Percentiles rank a stretch among this genome's conserved stretches.
Conservation (phyloP, 2,329 filamentous ascomycete species). For the Penicillium italicum region DNA sequence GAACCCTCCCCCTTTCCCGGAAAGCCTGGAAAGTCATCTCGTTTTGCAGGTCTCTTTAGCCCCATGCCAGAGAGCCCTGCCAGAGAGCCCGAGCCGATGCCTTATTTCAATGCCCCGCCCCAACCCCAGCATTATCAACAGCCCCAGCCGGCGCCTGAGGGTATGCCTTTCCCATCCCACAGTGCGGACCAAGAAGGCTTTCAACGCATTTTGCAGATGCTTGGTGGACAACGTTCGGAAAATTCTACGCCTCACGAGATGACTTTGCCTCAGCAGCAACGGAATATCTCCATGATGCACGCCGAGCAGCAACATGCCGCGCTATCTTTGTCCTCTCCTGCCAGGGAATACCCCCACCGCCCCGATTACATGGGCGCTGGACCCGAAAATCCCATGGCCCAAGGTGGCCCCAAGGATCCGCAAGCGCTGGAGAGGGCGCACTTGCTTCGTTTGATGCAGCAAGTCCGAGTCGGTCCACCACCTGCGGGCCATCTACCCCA, state of each 20-base stretch:
- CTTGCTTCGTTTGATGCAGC: constrained; percentile 77
- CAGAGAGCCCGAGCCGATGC: constrained; percentile 31
- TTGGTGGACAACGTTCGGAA: constrained; percentile 55
- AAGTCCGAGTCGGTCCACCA: constrained; percentile 41
- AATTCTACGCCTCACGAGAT: constrained; percentile 46
- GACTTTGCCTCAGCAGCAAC: constrained; percentile 28
- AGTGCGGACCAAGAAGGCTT: constrained; percentile 83
- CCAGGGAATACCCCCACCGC: constrained; percentile 28
- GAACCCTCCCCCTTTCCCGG: constrained; percentile 40
- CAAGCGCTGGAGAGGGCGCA: constrained; percentile 69
- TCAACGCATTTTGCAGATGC: constrained; percentile 74
- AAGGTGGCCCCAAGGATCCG: constrained; percentile 39
- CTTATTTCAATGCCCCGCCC: constrained; percentile 17
- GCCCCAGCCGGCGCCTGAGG: constrained; percentile 35
- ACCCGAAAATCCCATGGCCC: constrained; percentile 29
- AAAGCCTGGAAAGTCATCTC: constrained; percentile 67
- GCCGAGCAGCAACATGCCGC: constrained; percentile 28
- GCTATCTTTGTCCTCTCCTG: constrained; percentile 31
- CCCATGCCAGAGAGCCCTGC: constrained; percentile 55
- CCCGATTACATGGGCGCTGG: constrained; percentile 33
- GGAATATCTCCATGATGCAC: constrained; percentile 30
- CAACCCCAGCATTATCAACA: constrained; percentile 13
- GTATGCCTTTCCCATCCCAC: constrained; percentile 21
- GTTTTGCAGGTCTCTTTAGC: constrained; percentile 79
- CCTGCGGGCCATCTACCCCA: constrained; percentile 27